These are phyloP conservation scores for Starmerella vitae DNA, from an alignment of 805 yeast genomes.

Conservation along the genomic window DNA sequence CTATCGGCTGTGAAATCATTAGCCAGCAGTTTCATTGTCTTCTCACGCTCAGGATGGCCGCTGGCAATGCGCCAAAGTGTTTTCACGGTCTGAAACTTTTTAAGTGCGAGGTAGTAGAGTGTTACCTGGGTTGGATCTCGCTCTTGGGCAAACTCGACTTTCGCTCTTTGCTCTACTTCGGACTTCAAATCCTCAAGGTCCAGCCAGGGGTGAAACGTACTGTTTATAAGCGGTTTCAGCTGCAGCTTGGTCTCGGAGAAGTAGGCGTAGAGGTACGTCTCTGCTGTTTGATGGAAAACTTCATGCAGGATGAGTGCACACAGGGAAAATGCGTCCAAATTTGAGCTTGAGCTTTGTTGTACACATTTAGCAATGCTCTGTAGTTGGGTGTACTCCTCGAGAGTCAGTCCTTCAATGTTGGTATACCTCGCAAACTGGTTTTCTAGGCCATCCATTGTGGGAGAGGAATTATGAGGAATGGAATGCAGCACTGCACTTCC, in stretches of 20 bases:
- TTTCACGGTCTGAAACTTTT: constrained; percentile 58
- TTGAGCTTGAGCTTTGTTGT: not conserved
- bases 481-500: not conserved
- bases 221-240: constrained; percentile 24
- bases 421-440: not conserved
- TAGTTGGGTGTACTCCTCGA: not conserved
- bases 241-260: constrained; percentile 69
- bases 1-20: constrained; percentile 64
- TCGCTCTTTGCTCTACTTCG: constrained; percentile 56
- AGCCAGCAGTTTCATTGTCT: constrained; percentile 61
- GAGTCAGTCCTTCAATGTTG: not conserved
- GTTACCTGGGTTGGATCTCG: constrained; percentile 66
- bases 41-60: constrained; percentile 68
- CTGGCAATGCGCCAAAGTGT: constrained; percentile 73
- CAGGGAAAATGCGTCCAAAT: constrained; percentile 4
- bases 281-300: not conserved
- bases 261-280: constrained; percentile 58
- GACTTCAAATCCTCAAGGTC: constrained; percentile 34
- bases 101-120: constrained; percentile 62
- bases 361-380: not conserved
- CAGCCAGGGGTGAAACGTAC: constrained; percentile 37
- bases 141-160: constrained; percentile 48
- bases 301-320: constrained; percentile 3
- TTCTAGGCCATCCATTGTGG: no score
- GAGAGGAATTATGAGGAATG: not conserved